phyloP scores from a whole-genome alignment of 768 basidiomycete species.

The Suillus bovinus region DNA sequence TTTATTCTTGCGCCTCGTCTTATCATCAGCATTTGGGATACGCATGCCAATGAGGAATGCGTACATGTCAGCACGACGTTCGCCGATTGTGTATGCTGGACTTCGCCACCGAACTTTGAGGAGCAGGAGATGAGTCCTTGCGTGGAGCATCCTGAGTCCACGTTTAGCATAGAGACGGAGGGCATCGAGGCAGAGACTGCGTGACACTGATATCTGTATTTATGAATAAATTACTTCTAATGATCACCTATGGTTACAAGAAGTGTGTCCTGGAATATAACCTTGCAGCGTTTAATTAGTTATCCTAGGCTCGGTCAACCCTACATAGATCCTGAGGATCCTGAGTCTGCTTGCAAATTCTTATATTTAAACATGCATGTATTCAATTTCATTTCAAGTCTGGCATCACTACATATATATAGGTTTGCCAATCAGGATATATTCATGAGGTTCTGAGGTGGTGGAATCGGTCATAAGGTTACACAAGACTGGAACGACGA shows the following conservation, averaged over 20 bases:
- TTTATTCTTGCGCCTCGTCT: conserved; percentile 5
- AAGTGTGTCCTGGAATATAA: background rate
- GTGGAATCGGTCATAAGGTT: no score
- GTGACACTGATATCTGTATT: background rate
- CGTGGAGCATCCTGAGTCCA: background rate
- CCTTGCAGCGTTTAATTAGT: background rate
- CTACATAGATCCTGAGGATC: background rate
- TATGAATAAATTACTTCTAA: background rate
- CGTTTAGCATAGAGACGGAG: background rate
- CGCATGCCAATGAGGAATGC: background rate
- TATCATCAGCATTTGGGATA: conserved; percentile 6
- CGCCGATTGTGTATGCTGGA: conserved; percentile 3
- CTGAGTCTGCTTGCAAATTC: no score
- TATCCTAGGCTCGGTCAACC: background rate
- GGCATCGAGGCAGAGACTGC: background rate
- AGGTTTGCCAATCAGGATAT: no score
- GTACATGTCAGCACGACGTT: conserved; percentile 1
- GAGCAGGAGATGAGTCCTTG: background rate
- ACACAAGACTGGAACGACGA: no score
- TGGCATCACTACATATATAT: no score
- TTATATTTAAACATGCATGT: no score
- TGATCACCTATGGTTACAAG: background rate
- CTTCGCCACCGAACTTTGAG: background rate
- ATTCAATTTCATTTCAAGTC: no score
- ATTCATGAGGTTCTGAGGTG: no score